Evolutionary conservation across 2,329 filamentous ascomycete species (phyloP).

Genomic region (Hortaea sp.): DNA sequence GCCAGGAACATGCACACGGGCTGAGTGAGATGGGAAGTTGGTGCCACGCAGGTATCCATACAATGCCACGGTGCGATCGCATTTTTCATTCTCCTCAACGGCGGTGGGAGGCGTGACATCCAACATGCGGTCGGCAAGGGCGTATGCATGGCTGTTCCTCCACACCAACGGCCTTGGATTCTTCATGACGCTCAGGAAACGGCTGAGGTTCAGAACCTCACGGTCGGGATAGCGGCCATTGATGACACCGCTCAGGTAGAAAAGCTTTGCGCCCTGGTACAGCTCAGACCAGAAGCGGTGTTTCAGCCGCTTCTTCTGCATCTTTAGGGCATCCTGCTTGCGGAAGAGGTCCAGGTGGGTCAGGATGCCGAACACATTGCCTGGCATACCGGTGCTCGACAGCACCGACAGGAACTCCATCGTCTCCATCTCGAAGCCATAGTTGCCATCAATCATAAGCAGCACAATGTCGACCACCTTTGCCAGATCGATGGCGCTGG

Average conservation of each 20-base stretch:
- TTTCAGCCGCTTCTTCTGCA: constrained; percentile 93
- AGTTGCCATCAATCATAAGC: constrained; percentile 97
- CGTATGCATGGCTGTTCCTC: constrained; percentile 93
- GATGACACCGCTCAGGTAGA: constrained; percentile 91
- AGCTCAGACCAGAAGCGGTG: constrained; percentile 93
- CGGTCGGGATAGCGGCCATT: constrained; percentile 95
- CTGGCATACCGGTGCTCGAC: constrained; percentile 91
- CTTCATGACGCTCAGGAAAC: constrained; percentile 98
- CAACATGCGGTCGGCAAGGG: constrained; percentile 84
- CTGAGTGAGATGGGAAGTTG: constrained; percentile 78
- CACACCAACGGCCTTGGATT: constrained; percentile 92
- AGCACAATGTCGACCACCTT: constrained; percentile 97
- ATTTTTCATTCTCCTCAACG: constrained; percentile 79
- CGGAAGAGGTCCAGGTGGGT: constrained; percentile 93
- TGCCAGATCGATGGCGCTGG: constrained; percentile 91
- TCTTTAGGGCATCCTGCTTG: constrained; percentile 82
- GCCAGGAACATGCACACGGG: constrained; percentile 83
- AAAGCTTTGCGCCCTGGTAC: constrained; percentile 93
- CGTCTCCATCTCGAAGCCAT: constrained; percentile 98
- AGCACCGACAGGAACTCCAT: constrained; percentile 98
- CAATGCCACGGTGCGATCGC: constrained; percentile 80
- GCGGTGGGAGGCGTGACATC: constrained; percentile 90
- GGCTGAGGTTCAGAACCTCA: constrained; percentile 88
- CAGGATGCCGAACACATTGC: constrained; percentile 93
- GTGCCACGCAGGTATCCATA: constrained; percentile 92